These are phyloP conservation scores for Striga hermonthica DNA, from an alignment of 305 asterid species.

Conservation along the genomic window DNA sequence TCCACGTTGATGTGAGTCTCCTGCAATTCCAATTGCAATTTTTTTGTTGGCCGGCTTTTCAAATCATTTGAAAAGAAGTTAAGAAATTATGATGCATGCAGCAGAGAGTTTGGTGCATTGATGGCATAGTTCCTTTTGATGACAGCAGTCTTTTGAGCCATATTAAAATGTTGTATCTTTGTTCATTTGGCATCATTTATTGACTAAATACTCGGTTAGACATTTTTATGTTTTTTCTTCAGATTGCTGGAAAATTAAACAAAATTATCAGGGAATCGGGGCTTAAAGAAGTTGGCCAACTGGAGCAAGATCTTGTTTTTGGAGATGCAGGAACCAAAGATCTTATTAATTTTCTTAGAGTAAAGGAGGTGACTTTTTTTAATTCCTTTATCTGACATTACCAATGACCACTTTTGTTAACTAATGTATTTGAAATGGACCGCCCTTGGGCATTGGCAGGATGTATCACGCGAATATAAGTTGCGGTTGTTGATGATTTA, in stretches of 20 bases:
- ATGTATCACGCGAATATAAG: conserved; percentile 78
- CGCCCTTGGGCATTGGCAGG: conserved; percentile 47
- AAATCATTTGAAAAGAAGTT: conserved; percentile 17
- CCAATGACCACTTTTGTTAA: conserved; percentile 25
- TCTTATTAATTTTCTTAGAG: conserved; percentile 74
- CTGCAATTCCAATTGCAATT: conserved; percentile 26
- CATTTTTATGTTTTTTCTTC: conserved; percentile 31
- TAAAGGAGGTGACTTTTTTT: conserved; percentile 51
- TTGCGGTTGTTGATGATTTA: conserved; percentile 92
- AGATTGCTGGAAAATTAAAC: conserved; percentile 93
- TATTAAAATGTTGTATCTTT: neutral
- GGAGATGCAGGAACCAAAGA: conserved; percentile 99
- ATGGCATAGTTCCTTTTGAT: conserved; percentile 14
- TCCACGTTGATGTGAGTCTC: conserved; percentile 97
- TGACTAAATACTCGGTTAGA: conserved; percentile 17
- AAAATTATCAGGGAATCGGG: conserved; percentile 73
- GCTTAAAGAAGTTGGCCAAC: conserved; percentile 87
- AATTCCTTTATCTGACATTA: conserved; percentile 18
- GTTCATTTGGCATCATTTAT: conserved; percentile 6
- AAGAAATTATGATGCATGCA: conserved; percentile 18
- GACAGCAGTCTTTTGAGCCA: conserved; percentile 12
- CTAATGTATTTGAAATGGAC: conserved; percentile 20
- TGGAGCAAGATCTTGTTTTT: conserved; percentile 97
- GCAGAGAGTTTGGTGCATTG: conserved; percentile 24
- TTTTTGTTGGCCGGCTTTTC: conserved; percentile 23